Percentiles rank a stretch among this genome's conserved stretches.
Conservation (phyloP, 2,329 filamentous ascomycete species). For the Pseudogymnoascus sp. region DNA sequence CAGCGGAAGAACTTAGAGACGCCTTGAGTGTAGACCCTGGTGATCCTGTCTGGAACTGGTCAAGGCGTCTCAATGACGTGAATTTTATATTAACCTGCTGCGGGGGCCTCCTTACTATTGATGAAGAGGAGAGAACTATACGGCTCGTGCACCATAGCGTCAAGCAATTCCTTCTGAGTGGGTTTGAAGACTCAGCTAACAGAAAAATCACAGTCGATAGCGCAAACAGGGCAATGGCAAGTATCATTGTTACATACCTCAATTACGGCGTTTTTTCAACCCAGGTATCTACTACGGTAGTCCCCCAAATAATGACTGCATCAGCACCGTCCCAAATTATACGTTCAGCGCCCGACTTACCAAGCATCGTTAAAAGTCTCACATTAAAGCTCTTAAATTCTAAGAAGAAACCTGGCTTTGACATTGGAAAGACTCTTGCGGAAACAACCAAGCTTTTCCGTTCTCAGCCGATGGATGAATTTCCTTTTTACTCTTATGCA, state of each 20-base stretch:
- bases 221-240: constrained; percentile 21
- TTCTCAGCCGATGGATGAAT: constrained; percentile 10
- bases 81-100: constrained; percentile 26
- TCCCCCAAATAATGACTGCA: constrained; percentile 18
- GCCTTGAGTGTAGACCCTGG: constrained; percentile 33
- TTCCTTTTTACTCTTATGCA: constrained; percentile 15
- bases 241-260: constrained; percentile 28
- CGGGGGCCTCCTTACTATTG: constrained; percentile 30
- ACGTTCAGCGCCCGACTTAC: constrained; percentile 15
- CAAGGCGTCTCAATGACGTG: constrained; percentile 24
- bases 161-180: constrained; percentile 29
- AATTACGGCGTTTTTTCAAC: constrained; percentile 25
- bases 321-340: constrained; percentile 23
- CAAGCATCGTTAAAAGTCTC: constrained; percentile 14
- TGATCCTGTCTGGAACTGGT: constrained; percentile 23
- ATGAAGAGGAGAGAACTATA: constrained; percentile 30
- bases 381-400: constrained; percentile 16
- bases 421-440: constrained; percentile 13
- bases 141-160: constrained; percentile 33
- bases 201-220: constrained; percentile 14
- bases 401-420: constrained; percentile 7
- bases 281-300: constrained; percentile 15
- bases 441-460: constrained; percentile 11
- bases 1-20: constrained; percentile 32
- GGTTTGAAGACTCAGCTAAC: constrained; percentile 15